Evolutionary conservation across 2,329 filamentous ascomycete species (phyloP).

Genomic region (Monosporascus sp.): DNA sequence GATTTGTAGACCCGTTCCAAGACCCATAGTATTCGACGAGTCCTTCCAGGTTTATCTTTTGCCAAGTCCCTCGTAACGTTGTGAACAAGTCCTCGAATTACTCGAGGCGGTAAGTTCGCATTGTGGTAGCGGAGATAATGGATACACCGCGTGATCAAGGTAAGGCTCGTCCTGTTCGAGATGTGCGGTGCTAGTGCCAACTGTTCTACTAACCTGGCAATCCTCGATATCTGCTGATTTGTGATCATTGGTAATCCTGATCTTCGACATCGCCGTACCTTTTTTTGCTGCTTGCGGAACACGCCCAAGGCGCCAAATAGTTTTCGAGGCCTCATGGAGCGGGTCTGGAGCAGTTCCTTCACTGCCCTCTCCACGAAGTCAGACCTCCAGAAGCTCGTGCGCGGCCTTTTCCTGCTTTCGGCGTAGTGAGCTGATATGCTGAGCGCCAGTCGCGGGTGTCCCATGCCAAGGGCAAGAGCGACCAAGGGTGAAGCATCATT

Average conservation of each 20-base stretch:
- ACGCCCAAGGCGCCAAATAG: slow-evolving; percentile 13
- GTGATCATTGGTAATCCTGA: background rate
- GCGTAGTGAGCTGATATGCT: slow-evolving; percentile 14
- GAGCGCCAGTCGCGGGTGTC: slow-evolving; percentile 17
- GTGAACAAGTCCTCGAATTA: slow-evolving; percentile 26
- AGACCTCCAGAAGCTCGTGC: slow-evolving; percentile 16
- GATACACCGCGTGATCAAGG: slow-evolving; percentile 27
- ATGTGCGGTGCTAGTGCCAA: slow-evolving; percentile 16
- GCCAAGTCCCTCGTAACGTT: slow-evolving; percentile 31
- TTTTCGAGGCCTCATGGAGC: slow-evolving; percentile 6
- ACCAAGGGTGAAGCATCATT: slow-evolving; percentile 10
- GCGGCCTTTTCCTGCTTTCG: slow-evolving; percentile 4
- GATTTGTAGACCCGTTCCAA: slow-evolving; percentile 25
- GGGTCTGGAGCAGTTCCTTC: slow-evolving; percentile 10
- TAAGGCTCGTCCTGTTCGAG: slow-evolving; percentile 18
- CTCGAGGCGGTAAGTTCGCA: slow-evolving; percentile 13
- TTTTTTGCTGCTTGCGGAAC: background rate
- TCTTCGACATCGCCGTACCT: background rate
- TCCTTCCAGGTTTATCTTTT: slow-evolving; percentile 27
- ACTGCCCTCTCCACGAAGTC: slow-evolving; percentile 13
- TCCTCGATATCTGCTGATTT: slow-evolving; percentile 5
- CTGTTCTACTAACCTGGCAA: slow-evolving; percentile 10
- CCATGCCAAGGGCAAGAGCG: slow-evolving; percentile 16
- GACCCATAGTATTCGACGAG: slow-evolving; percentile 30
- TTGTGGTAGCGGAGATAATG: slow-evolving; percentile 20